A percentile compares a stretch with the other conserved stretches of the same genome.
These are phyloP conservation scores for Pseudoneurospora amorphoporcata DNA, from an alignment of 495 filamentous ascomycete species.

Conservation along the genomic window DNA sequence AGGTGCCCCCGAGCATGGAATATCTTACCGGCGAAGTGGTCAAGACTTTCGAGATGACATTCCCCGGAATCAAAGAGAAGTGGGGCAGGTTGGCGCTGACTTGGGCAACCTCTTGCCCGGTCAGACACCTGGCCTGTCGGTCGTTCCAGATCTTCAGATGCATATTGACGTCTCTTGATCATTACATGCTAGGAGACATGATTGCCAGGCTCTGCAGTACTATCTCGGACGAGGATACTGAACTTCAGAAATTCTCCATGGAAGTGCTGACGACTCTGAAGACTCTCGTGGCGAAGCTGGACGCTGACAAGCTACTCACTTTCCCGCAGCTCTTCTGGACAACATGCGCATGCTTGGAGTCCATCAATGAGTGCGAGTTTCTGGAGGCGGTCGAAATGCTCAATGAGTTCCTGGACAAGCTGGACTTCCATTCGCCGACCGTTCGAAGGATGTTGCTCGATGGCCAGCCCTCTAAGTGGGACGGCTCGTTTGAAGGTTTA, in stretches of 20 bases:
- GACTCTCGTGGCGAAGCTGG: conserved; percentile 74
- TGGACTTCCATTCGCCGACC: conserved; percentile 64
- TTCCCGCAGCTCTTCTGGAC: conserved; percentile 98
- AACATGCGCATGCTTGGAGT: conserved; percentile 88
- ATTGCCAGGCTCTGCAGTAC: conserved; percentile 88
- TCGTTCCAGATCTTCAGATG: conserved; percentile 97
- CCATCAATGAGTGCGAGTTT: conserved; percentile 91
- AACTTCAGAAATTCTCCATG: conserved; percentile 94
- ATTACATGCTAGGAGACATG: conserved; percentile 92
- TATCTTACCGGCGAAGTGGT: conserved; percentile 70
- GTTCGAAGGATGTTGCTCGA: conserved; percentile 62
- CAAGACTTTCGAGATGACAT: conserved; percentile 72
- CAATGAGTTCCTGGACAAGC: conserved; percentile 71
- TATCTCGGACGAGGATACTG: conserved; percentile 81
- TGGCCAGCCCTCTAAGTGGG: conserved; percentile 76
- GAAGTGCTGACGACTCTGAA: conserved; percentile 92
- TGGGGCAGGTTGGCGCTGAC: conserved; percentile 83
- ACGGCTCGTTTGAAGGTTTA: conserved; percentile 78
- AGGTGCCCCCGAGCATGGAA: conserved; percentile 82
- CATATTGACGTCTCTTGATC: conserved; percentile 80
- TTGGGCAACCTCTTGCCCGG: conserved; percentile 95
- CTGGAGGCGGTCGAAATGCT: conserved; percentile 85
- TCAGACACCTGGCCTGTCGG: conserved; percentile 88
- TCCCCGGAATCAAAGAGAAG: conserved; percentile 77
- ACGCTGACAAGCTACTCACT: conserved; percentile 66